These are phyloP conservation scores for Rhodamnia argentea DNA, from an alignment of 345 rosid genomes.

Conservation along the genomic window DNA sequence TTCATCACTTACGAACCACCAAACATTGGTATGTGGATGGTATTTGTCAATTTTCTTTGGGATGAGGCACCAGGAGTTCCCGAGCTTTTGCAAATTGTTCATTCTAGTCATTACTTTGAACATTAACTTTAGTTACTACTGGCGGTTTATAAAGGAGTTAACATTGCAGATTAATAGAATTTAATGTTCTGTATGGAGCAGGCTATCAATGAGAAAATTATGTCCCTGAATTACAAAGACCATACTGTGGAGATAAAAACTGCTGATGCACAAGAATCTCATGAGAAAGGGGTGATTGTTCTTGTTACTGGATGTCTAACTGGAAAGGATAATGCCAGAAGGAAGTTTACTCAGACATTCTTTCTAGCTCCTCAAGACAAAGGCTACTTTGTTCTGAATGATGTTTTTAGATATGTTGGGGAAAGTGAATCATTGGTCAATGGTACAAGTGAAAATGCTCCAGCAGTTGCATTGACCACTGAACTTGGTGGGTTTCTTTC, in stretches of 20 bases:
- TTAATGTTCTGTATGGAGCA: slow-evolving; percentile 9
- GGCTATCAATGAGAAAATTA: slow-evolving; percentile 45
- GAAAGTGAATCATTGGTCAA: slow-evolving; percentile 34
- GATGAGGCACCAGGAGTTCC: background rate
- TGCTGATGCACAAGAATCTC: slow-evolving; percentile 81
- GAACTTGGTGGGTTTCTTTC: slow-evolving; percentile 32
- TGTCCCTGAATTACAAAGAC: slow-evolving; percentile 42
- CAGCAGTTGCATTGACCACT: slow-evolving; percentile 14
- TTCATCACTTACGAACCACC: background rate
- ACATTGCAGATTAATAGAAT: background rate
- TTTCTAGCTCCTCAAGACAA: slow-evolving; percentile 92
- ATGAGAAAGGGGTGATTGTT: slow-evolving; percentile 62
- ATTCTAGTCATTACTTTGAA: background rate
- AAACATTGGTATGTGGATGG: background rate
- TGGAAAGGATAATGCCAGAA: slow-evolving; percentile 58
- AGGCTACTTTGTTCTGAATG: slow-evolving; percentile 85
- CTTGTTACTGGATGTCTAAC: slow-evolving; percentile 80
- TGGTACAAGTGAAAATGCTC: slow-evolving; percentile 21
- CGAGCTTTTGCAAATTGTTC: background rate
- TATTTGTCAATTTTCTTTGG: background rate
- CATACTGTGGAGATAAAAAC: slow-evolving; percentile 83
- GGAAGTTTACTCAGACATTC: slow-evolving; percentile 80
- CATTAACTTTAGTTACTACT: background rate
- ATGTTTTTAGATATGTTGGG: slow-evolving; percentile 72
- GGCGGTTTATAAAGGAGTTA: background rate